phyloP scores from a whole-genome alignment of 805 yeast genomes.

The Pichia rugopelliculosa region DNA sequence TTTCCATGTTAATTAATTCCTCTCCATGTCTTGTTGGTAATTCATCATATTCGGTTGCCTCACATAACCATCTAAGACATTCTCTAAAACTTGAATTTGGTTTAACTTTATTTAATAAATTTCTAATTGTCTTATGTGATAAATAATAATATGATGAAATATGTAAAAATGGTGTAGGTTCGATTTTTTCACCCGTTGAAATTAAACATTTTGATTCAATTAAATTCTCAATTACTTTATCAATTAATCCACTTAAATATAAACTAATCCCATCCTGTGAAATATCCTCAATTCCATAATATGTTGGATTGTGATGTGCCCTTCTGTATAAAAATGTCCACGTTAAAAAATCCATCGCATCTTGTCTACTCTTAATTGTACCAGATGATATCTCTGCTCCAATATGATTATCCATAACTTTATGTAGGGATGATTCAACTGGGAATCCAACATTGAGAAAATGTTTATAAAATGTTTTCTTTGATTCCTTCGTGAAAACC shows the following conservation, averaged over 20 bases:
- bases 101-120: constrained; percentile 47
- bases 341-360: constrained; percentile 66
- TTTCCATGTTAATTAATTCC: constrained; percentile 75
- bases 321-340: constrained; percentile 73
- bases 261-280: constrained; percentile 47
- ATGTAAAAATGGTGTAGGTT: constrained; percentile 73
- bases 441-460: constrained; percentile 76
- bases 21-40: constrained; percentile 90
- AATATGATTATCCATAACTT: constrained; percentile 67
- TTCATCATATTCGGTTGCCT: constrained; percentile 74
- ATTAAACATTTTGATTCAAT: constrained; percentile 65
- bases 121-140: constrained; percentile 82
- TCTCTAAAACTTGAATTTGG: constrained; percentile 45
- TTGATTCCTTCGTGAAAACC: constrained; percentile 67
- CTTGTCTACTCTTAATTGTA: constrained; percentile 54
- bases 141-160: constrained; percentile 89
- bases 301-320: constrained; percentile 71
- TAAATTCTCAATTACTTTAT: constrained; percentile 58
- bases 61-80: constrained; percentile 53
- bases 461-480: constrained; percentile 70
- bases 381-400: constrained; percentile 78
- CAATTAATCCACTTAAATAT: constrained; percentile 59
- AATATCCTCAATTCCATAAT: constrained; percentile 62
- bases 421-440: constrained; percentile 72
- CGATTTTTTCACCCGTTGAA: constrained; percentile 40